Evolutionary conservation across 23 red algal genomes (phyloP).

Genomic region (Gracilaria caudata): DNA sequence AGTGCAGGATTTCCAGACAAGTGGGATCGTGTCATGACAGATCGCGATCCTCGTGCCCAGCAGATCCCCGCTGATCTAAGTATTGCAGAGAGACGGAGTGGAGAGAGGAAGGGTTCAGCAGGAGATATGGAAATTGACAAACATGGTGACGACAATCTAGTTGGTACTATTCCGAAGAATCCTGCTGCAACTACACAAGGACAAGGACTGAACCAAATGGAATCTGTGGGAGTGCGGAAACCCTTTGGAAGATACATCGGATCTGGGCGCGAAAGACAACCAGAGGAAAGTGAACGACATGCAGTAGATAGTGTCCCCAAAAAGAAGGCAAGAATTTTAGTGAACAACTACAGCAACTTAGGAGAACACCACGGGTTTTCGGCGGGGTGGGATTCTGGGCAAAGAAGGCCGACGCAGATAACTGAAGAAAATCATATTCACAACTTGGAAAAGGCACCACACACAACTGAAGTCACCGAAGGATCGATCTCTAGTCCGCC

Average conservation of each 20-base stretch:
- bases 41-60: background rate
- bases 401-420: background rate
- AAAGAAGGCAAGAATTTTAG: conserved; percentile 11
- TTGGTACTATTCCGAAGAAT: background rate
- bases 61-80: background rate
- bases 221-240: background rate
- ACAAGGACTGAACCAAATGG: background rate
- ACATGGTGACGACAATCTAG: background rate
- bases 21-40: background rate
- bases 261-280: background rate
- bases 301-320: background rate
- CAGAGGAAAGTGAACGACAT: background rate
- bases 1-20: background rate
- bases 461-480: background rate
- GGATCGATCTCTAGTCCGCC: background rate
- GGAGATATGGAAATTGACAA: background rate
- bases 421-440: background rate
- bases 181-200: background rate
- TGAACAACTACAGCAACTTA: background rate
- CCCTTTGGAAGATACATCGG: conserved; percentile 3
- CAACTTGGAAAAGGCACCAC: background rate
- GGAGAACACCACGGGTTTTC: background rate
- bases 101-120: background rate
- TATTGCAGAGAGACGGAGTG: background rate
- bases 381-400: background rate